Evolutionary conservation across 805 yeast genomes (phyloP), one percentile per base, ranked within the genome.

Genomic region (Kazachstania psychrophila): DNA sequence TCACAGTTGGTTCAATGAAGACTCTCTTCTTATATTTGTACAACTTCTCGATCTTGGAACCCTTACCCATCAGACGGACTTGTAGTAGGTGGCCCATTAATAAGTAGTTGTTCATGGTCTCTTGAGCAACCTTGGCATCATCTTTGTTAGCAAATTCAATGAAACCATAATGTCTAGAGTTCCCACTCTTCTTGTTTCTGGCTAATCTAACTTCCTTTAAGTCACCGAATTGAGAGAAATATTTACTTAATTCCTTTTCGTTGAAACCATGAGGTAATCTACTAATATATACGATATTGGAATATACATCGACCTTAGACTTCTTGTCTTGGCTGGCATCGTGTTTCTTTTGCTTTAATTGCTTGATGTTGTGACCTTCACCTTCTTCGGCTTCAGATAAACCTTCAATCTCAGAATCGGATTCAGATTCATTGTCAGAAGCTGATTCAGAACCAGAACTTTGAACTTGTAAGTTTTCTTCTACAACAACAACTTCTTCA

Each of bases 61-160:
- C 69, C 33, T 72, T 58, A 40, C 72, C 73, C 33, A 60, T 37
- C 17, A 57, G 41, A 41, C 72, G 66, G 25, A 82, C 88, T 61
- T 83, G 79, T 49, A 92, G 65, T 43, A 88, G 72, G 60, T 89
- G 96, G 6, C 94, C 94, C 64, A 84, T 78, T 31, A 92, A 57
- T 44, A 92, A 70, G 53, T 92, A 92, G 63, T 92, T 92, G 62
- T 92, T 79, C 98, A 92, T 92, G 31, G 96, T 79, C 47, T 92
- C 97, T 43, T 82, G 83, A 3, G 96, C 98, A 43, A 87, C 69
- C 48, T 76, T 72, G 31, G 97, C 96, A 38, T 82, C 94, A 33
- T 78, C 84, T 26, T 59, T 55, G 37, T 75, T 69, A 28, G 70
- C 73, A 54, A 89, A 92, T 62, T 92, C 96, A 31, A 92, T 66